These are phyloP conservation scores for Brachypodium distachyon DNA, from an alignment of 202 grass and related monocot genomes.

Conservation along the genomic window DNA sequence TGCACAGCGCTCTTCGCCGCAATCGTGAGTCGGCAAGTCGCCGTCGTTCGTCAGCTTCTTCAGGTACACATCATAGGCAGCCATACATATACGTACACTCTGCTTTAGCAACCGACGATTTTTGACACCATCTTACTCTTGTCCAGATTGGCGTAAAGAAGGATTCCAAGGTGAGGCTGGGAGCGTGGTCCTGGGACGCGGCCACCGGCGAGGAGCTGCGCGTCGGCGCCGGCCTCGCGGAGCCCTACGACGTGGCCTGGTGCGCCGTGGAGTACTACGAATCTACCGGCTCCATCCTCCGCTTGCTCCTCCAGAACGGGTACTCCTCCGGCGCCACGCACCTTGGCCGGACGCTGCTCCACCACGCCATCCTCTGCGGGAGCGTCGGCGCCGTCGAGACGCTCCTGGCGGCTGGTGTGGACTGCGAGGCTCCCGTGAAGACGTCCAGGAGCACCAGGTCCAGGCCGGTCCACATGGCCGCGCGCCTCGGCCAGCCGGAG, in stretches of 20 bases:
- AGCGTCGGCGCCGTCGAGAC: constrained; percentile 50
- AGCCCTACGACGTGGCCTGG: constrained; percentile 74
- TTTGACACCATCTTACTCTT: background rate
- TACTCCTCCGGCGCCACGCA: constrained; percentile 27
- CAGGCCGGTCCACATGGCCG: constrained; percentile 62
- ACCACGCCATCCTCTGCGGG: constrained; percentile 86
- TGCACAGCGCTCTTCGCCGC: constrained; percentile 81
- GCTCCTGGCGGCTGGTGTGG: constrained; percentile 47
- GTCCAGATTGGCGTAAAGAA: constrained; percentile 57
- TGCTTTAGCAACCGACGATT: background rate
- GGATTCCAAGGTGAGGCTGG: constrained; percentile 71
- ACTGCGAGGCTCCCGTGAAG: constrained; percentile 53
- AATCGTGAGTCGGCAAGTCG: constrained; percentile 69
- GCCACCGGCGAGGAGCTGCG: constrained; percentile 83
- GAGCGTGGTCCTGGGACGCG: constrained; percentile 92
- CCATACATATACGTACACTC: background rate
- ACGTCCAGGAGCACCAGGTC: constrained; percentile 39
- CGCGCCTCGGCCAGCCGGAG: constrained; percentile 52
- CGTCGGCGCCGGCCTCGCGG: constrained; percentile 82
- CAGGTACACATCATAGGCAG: constrained; percentile 38
- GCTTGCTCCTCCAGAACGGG: constrained; percentile 56
- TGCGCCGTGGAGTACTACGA: constrained; percentile 96
- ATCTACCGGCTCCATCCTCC: constrained; percentile 57
- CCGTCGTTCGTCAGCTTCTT: constrained; percentile 65
- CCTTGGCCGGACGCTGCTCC: constrained; percentile 65